Conservation (phyloP, 306 rosid genomes). For the Acacia acuminata region DNA sequence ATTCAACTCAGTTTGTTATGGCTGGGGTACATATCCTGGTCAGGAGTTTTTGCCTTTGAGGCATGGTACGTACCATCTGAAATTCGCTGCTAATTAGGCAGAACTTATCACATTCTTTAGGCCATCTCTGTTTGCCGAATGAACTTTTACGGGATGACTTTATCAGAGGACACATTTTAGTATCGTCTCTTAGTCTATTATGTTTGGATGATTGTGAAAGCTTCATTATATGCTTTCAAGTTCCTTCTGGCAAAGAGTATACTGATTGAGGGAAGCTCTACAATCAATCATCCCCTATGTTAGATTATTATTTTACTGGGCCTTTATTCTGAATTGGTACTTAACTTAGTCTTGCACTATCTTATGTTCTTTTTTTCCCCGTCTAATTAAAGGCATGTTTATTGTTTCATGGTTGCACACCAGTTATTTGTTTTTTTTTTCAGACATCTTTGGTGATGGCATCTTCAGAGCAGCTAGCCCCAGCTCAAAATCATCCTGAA, state of each 20-base stretch:
- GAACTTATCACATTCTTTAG: neutral
- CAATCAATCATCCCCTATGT: neutral
- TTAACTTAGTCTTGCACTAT: neutral
- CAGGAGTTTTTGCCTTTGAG: neutral
- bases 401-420: neutral
- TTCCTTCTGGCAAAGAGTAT: neutral
- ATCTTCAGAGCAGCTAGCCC: conserved; percentile 55
- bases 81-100: neutral
- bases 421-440: conserved; percentile 27
- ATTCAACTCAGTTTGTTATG: neutral
- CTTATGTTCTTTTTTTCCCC: neutral
- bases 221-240: neutral
- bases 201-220: conserved; percentile 1
- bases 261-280: neutral
- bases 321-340: neutral
- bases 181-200: neutral
- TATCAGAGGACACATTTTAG: neutral
- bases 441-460: conserved; percentile 52
- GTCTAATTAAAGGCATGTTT: neutral
- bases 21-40: neutral
- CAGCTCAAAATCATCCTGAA: conserved; percentile 41
- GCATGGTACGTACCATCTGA: neutral
- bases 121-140: neutral
- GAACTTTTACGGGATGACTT: neutral
- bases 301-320: neutral